Percentiles rank a stretch among this genome's conserved stretches.
Conservation (phyloP, 768 basidiomycete genomes). For the Auriculariales sp. region DNA sequence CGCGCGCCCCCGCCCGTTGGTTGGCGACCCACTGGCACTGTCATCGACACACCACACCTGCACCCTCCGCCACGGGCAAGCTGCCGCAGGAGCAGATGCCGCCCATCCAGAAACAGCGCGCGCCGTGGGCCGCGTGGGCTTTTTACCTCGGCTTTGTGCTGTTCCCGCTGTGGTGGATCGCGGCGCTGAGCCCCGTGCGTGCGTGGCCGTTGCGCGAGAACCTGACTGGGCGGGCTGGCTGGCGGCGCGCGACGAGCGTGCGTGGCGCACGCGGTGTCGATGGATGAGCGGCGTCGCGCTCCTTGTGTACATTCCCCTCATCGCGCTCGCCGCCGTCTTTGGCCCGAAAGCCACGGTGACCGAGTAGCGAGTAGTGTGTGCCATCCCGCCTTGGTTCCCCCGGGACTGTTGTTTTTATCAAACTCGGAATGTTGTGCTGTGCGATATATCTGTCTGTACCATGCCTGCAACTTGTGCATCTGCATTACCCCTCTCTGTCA, state of each 20-base stretch:
- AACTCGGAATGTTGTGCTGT: no score
- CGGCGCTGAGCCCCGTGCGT: conserved; percentile 39
- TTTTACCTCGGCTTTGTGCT: conserved; percentile 60
- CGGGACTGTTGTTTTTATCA: no score
- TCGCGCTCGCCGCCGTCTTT: conserved; percentile 57
- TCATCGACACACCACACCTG: conserved; percentile 20
- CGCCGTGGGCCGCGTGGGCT: conserved; percentile 56
- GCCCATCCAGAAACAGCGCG: conserved; percentile 17
- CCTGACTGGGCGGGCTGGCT: conserved; percentile 46
- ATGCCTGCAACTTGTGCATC: no score
- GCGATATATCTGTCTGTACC: no score
- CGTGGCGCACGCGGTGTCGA: conserved; percentile 65
- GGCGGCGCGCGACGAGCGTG: conserved; percentile 38
- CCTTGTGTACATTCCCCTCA: conserved; percentile 67
- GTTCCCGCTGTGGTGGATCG: conserved; percentile 54
- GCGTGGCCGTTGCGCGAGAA: conserved; percentile 10
- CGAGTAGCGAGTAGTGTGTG: no score
- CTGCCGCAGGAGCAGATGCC: no score
- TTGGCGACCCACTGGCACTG: background rate
- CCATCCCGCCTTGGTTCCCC: no score
- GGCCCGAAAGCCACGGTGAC: conserved; percentile 10
- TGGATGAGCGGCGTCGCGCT: conserved; percentile 53
- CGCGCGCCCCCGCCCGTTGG: conserved; percentile 35
- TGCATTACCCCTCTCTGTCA: no score
- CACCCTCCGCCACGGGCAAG: conserved; percentile 46